Base-by-base conservation (phyloP, 192 early-diverging fungal species). In the Diversispora epigaea region DNA sequence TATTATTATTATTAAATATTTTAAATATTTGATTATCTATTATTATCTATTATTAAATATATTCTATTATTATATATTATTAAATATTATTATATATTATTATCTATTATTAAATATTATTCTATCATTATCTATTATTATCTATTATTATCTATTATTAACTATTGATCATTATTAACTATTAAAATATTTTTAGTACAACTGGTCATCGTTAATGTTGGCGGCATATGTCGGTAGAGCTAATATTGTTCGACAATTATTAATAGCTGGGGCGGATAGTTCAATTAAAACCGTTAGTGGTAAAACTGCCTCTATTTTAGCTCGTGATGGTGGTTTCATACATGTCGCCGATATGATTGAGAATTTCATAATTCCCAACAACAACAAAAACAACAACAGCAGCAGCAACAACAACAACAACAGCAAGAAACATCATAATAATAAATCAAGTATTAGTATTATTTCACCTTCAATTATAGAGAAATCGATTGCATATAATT, bases 121-220 rank as follows among this genome's bases (percentile, higher is more conserved):
- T 7, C 19, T 11, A 60, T 11, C 10, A 8, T 32, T 22, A 60
- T 6, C 25, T 25, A 60, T 60, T 8, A 10, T 25, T 8, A 60
- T n/a, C n/a, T n/a, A 25, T 21, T 58, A 8, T 56, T 56, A 40
- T 61, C 41, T 62, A 0, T 41, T 41, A 41, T n/a, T n/a, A n/a
- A n/a, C n/a, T n/a, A n/a, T n/a, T n/a, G n/a, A n/a, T n/a, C n/a
- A 15, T 68, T 50, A 9, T 68, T 70, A 7, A 25, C 25, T n/a
- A 11, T 17, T 40, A 14, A 32, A 32, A 32, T 32, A 21, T 17
- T 54, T 1, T 54, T 70, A 70, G 58, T 77, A 77, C 6, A 76
- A 76, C 2, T 82, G 81, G 81, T 76, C 81, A 3, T 69, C 78
- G 2, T 68, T 82, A 8, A 82, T 82, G 81, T 76, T 80, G 3